Evolutionary conservation across 306 rosid species (phyloP), one percentile per base, ranked within the genome.

Genomic region (Castanea crenata): DNA sequence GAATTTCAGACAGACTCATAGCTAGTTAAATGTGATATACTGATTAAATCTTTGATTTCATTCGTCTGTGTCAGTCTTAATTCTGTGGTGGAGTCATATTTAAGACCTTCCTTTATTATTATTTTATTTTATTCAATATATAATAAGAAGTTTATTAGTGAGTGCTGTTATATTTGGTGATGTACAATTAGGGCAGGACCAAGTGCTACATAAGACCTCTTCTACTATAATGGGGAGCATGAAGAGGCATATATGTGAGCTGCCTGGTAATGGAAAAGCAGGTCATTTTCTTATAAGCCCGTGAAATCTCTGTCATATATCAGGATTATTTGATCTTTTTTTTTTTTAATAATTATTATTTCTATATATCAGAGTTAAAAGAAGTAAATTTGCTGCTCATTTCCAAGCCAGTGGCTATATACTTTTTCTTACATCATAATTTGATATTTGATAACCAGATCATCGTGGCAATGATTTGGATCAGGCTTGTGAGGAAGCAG

Each of bases 181-280:
- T 58, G 75, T 63, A 49, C 21, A 58, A 76, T 83, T 89, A 67
- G 85, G 85, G 85, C 98, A 96, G 99, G 87, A 88, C 79, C 86
- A 82, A 65, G 87, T 82, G 73, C 86, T 96, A 82, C 87, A 74
- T 15, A 80, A 86, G 38, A 80, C 31, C 16, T 70, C 86, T 74
- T 63, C 75, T 72, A 44, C 81, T 78, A 87, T 81, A 70, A 86
- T 79, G 85, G 80, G 71, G 80, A 84, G 84, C 80, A 79, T 59
- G n/a, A 79, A 73, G 71, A 83, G 38, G 70, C 49, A 52, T 57
- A 72, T 41, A 9, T 12, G 21, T 75, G 76, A 83, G 82, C 70
- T 72, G 76, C 88, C 80, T 32, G 67, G 74, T 77, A 74, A 78
- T 32, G 88, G 78, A 78, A 78, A 70, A 76, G 31, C 83, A 85